These are phyloP conservation scores for Paecilomyces dactylethromorphus DNA, from an alignment of 2,329 filamentous ascomycete genomes.

Conservation along the genomic window DNA sequence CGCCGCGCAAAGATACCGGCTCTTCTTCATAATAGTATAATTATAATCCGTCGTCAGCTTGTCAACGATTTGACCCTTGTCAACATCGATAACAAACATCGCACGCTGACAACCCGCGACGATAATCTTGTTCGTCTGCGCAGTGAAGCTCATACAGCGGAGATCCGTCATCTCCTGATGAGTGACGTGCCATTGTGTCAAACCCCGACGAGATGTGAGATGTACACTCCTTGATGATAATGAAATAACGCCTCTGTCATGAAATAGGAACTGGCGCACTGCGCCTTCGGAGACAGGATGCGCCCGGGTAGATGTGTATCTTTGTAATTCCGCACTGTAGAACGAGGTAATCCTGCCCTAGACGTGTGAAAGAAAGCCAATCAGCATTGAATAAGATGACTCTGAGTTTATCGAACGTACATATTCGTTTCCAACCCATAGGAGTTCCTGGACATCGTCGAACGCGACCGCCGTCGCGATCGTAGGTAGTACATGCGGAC, in stretches of 20 bases:
- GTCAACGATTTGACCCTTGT: slow-evolving; percentile 66
- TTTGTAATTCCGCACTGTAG: slow-evolving; percentile 74
- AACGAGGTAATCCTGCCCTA: slow-evolving; percentile 87
- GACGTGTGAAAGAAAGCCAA: slow-evolving; percentile 6
- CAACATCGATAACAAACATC: slow-evolving; percentile 72
- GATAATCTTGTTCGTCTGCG: slow-evolving; percentile 76
- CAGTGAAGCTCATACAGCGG: slow-evolving; percentile 91
- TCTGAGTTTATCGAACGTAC: slow-evolving; percentile 44
- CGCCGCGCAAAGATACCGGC: slow-evolving; percentile 84
- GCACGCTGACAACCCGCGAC: slow-evolving; percentile 78
- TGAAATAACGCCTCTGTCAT: slow-evolving; percentile 84
- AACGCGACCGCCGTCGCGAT: slow-evolving; percentile 78
- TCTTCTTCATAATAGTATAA: slow-evolving; percentile 87
- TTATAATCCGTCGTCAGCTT: slow-evolving; percentile 66
- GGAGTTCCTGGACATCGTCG: slow-evolving; percentile 78
- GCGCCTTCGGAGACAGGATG: slow-evolving; percentile 67
- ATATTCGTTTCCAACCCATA: slow-evolving; percentile 91
- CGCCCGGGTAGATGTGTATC: slow-evolving; percentile 84
- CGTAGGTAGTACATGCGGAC: slow-evolving; percentile 62
- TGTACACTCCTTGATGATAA: slow-evolving; percentile 78
- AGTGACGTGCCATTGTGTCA: slow-evolving; percentile 82
- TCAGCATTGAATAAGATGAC: slow-evolving; percentile 8
- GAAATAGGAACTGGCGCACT: slow-evolving; percentile 83
- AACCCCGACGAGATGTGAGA: slow-evolving; percentile 75
- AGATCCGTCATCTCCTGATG: slow-evolving; percentile 76